phyloP scores from a whole-genome alignment of 2,329 filamentous ascomycete genomes.

The Botryotinia narcissicola region DNA sequence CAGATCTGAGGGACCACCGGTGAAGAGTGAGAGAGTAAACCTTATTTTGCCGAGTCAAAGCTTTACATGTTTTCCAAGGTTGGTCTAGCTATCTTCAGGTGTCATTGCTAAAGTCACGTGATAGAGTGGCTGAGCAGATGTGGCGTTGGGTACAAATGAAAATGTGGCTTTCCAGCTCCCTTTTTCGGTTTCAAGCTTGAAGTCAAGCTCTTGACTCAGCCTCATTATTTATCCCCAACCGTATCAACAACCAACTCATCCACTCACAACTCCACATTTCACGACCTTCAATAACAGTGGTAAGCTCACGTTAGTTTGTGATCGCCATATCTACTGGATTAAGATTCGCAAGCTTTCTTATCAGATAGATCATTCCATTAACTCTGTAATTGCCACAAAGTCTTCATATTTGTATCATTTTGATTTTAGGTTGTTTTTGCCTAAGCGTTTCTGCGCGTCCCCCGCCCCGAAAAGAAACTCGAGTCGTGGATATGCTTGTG shows the following conservation, averaged over 20 bases:
- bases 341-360: background rate
- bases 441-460: conserved; percentile 24
- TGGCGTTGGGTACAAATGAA: background rate
- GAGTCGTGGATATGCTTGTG: conserved; percentile 57
- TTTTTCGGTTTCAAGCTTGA: background rate
- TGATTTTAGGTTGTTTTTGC: conserved; percentile 22
- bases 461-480: conserved; percentile 20
- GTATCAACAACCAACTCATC: conserved; percentile 15
- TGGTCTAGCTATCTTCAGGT: background rate
- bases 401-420: conserved; percentile 17
- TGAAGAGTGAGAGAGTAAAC: background rate
- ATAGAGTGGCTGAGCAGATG: background rate
- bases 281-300: background rate
- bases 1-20: background rate
- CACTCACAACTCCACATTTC: conserved; percentile 11
- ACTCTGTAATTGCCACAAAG: conserved; percentile 20
- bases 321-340: background rate
- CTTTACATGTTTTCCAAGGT: background rate
- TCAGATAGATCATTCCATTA: background rate
- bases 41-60: background rate
- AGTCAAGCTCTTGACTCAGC: conserved; percentile 9
- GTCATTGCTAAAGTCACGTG: background rate
- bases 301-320: background rate
- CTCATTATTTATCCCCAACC: conserved; percentile 9
- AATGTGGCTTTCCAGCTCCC: background rate